A percentile compares a stretch with the other conserved stretches of the same genome.
Evolutionary conservation across 208 protist genomes (phyloP).

Genomic region (Balamuthia mandrillaris): DNA sequence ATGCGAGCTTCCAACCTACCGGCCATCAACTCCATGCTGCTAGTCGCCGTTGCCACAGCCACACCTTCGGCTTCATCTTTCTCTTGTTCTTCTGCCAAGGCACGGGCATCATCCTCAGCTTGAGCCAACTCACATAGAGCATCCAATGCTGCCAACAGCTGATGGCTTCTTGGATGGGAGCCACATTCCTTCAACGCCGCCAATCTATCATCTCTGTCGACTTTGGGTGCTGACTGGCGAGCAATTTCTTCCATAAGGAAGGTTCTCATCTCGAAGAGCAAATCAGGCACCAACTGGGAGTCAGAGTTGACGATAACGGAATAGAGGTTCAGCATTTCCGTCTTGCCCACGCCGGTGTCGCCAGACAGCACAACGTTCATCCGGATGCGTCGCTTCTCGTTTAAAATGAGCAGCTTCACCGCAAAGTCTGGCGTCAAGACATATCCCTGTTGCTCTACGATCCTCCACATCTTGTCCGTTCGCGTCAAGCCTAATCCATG

Average conservation of each 20-base stretch:
- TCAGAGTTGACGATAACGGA: conserved; percentile 46
- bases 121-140: not conserved
- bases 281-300: conserved; percentile 12
- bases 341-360: conserved; percentile 56
- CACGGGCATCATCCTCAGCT: not conserved
- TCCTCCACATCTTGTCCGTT: not conserved
- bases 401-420: not conserved
- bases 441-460: not conserved
- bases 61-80: not conserved
- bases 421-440: not conserved
- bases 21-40: not conserved
- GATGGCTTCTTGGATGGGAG: not conserved
- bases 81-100: not conserved
- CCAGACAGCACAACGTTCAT: conserved; percentile 10
- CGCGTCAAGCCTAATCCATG: not conserved
- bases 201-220: no score
- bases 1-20: not conserved
- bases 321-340: conserved; percentile 42
- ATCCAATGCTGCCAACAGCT: not conserved
- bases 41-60: not conserved
- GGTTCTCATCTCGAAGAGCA: not conserved
- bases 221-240: not conserved
- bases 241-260: not conserved
- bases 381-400: not conserved
- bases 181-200: not conserved